Evolutionary conservation across 352 stramenopile species (phyloP).

Genomic region (Phytopythium delawarense): DNA sequence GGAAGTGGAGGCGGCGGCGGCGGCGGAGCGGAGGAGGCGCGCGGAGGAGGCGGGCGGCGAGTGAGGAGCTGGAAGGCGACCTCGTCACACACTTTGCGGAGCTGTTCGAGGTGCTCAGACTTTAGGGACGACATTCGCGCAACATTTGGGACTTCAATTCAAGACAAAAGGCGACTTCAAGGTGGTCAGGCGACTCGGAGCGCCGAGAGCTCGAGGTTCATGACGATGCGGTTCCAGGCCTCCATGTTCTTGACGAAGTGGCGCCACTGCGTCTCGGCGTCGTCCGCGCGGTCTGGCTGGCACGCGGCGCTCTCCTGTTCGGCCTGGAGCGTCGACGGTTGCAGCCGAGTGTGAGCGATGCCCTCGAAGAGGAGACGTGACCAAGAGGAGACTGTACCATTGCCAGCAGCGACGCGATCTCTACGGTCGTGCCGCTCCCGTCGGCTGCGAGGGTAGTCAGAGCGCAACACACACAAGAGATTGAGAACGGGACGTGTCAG

Average conservation of each 20-base stretch:
- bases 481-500: neutral
- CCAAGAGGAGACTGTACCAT: conserved; percentile 36
- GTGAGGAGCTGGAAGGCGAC: too few relatives aligned
- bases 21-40: neutral
- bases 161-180: too few relatives aligned
- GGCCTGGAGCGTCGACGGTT: conserved; percentile 22
- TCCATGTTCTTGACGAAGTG: conserved; percentile 85
- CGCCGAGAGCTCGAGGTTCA: conserved; percentile 42
- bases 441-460: neutral
- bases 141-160: too few relatives aligned
- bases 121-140: too few relatives aligned
- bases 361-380: neutral
- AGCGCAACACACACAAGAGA: neutral
- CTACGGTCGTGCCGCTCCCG: neutral
- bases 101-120: neutral
- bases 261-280: conserved; percentile 65
- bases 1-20: neutral
- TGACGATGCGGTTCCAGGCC: conserved; percentile 80
- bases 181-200: too few relatives aligned
- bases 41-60: too few relatives aligned
- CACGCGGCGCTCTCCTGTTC: conserved; percentile 36
- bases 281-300: conserved; percentile 17
- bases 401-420: conserved; percentile 31
- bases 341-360: neutral
- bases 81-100: neutral